These are phyloP conservation scores for Lactifluus rugatus DNA, from an alignment of 768 basidiomycete species.

Conservation along the genomic window DNA sequence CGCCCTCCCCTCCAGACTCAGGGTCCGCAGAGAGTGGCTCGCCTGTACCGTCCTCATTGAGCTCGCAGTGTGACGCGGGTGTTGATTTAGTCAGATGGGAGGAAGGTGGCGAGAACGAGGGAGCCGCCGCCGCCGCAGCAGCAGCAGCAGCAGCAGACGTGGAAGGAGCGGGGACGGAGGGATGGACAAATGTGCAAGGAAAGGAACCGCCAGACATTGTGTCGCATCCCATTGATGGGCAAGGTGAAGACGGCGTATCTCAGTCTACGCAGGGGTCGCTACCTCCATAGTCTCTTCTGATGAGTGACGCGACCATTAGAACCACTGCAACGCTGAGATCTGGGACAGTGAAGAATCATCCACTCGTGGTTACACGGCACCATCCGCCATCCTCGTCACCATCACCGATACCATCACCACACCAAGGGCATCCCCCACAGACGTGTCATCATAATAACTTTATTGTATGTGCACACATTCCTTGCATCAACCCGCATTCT, in stretches of 20 bases:
- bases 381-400: not conserved
- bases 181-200: not conserved
- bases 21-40: slow-evolving; percentile 40
- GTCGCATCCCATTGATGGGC: not conserved
- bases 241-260: not conserved
- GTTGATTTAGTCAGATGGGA: slow-evolving; percentile 12
- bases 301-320: not conserved
- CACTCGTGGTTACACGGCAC: not conserved
- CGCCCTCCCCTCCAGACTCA: slow-evolving; percentile 25
- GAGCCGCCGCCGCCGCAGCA: slow-evolving; percentile 6
- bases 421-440: not conserved
- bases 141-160: too few relatives aligned
- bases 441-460: not conserved
- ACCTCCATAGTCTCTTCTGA: not conserved
- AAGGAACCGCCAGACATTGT: slow-evolving; percentile 1
- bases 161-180: not conserved
- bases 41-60: slow-evolving; percentile 49
- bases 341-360: not conserved
- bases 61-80: slow-evolving; percentile 31
- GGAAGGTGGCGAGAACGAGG: slow-evolving; percentile 20
- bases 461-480: not conserved
- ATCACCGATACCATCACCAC: not conserved
- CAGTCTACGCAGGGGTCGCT: not conserved
- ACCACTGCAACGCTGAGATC: not conserved
- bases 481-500: not conserved